Percentiles rank a stretch among this genome's conserved stretches.
Evolutionary conservation across 257 asterid species (phyloP).

Genomic region (Solanum medicagineum): DNA sequence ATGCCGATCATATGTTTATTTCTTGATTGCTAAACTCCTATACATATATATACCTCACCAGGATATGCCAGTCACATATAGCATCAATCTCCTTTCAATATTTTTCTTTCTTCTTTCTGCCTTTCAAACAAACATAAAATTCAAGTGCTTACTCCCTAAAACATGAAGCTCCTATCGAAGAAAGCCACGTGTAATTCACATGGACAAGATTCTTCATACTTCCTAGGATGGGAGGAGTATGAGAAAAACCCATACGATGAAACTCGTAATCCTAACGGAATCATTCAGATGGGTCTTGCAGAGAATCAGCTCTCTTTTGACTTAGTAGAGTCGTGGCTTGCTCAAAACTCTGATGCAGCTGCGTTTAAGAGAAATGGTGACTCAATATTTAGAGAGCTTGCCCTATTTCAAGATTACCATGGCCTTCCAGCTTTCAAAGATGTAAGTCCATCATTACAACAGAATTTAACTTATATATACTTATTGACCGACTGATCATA

Average conservation of each 20-base stretch:
- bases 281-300: slow-evolving; percentile 43
- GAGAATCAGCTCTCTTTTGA: slow-evolving; percentile 41
- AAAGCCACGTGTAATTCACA: slow-evolving; percentile 25
- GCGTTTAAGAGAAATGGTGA: slow-evolving; percentile 16
- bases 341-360: slow-evolving; percentile 18
- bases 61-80: too few species aligned
- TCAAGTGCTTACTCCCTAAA: not conserved
- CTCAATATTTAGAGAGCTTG: slow-evolving; percentile 25
- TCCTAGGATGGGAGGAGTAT: slow-evolving; percentile 34
- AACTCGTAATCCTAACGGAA: slow-evolving; percentile 18
- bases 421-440: slow-evolving; percentile 29
- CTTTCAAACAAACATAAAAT: not conserved
- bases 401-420: slow-evolving; percentile 30
- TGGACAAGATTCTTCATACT: slow-evolving; percentile 36
- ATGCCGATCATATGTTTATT: not conserved
- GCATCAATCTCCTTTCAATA: not conserved
- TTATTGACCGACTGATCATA: not conserved
- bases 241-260: slow-evolving; percentile 29
- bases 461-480: not conserved
- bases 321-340: slow-evolving; percentile 22
- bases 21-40: not conserved
- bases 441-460: not conserved
- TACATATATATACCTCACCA: not conserved
- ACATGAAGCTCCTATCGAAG: slow-evolving; percentile 16
- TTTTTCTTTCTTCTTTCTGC: not conserved